Percentiles rank a stretch among this genome's conserved stretches.
phyloP scores from a whole-genome alignment of 306 rosid species.

The Rosa chinensis region DNA sequence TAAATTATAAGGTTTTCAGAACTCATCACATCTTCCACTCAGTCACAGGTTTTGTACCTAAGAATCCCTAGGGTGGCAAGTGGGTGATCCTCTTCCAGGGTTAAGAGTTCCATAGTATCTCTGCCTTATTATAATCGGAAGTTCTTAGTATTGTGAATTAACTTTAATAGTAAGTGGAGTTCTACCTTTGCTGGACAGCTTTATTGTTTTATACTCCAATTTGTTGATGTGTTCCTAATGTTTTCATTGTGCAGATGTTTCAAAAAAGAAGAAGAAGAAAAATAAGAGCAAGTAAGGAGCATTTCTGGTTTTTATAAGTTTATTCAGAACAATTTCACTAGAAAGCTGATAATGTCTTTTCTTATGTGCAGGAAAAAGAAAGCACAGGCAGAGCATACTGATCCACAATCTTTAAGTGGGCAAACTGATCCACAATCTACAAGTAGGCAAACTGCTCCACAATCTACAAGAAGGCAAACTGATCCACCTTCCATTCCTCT shows the following conservation, averaged over 20 bases:
- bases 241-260: constrained; percentile 44
- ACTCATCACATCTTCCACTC: background rate
- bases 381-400: constrained; percentile 48
- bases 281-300: constrained; percentile 83
- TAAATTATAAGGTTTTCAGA: background rate
- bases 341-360: constrained; percentile 23
- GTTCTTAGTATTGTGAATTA: background rate
- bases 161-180: background rate
- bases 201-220: background rate
- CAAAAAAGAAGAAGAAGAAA: constrained; percentile 99
- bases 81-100: background rate
- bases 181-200: background rate
- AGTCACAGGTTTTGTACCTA: background rate
- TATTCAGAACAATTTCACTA: constrained; percentile 3
- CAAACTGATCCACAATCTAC: constrained; percentile 21
- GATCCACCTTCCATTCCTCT: constrained; percentile 76
- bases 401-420: constrained; percentile 35
- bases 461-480: background rate
- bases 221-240: constrained; percentile 13
- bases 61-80: background rate
- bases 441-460: too few relatives aligned
- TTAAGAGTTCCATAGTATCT: background rate
- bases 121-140: background rate
- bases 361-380: constrained; percentile 74
- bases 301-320: constrained; percentile 14